Base-by-base conservation (phyloP, 805 yeast species). In the Candida manassasensis region DNA sequence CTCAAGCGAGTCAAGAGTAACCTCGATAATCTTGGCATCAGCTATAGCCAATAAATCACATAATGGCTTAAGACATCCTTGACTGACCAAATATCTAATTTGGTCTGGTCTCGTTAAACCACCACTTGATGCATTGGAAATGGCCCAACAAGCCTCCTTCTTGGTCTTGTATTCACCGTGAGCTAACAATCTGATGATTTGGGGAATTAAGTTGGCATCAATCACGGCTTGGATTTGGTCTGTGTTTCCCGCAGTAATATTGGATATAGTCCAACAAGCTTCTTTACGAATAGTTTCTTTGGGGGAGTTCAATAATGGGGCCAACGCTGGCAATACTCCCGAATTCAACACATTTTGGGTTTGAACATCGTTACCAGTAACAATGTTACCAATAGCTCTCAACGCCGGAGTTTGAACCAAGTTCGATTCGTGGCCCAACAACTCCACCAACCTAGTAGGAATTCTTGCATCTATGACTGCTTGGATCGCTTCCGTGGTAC, bases 121-220 rank as follows among this genome's bases (percentile, higher is more conserved):
- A 50, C 97, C 97, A 7, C 96, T 84, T 12, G 96, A 85, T 25
- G 98, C 97, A 59, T 93, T 93, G 19, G 97, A 88, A 47, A 93
- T 84, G 22, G 97, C 97, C 98, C 98, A 93, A 72, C 97, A 90
- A 3, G 98, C 98, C 69, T 93, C 98, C 63, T 90, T 93, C 60
- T 85, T 85, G 22, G 97, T 90, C 71, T 88, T 89, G 71, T 88
- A 89, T 55, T 90, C 97, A 42, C 93, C 96, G 38, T 77, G 73
- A 27, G 74, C 67, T 52, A 78, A 75, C 59, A 93, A 73, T 57
- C 88, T 81, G 49, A 93, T 80, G 46, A 86, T 75, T 40, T 89
- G 95, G 27, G 97, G 98, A 45, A 93, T 81, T 57, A 93, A 72
- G 66, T 93, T 93, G 42, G 90, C 81, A 58, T 89, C 96, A 52